Base-by-base conservation (phyloP, 306 rosid genomes). In the Purshia tridentata region DNA sequence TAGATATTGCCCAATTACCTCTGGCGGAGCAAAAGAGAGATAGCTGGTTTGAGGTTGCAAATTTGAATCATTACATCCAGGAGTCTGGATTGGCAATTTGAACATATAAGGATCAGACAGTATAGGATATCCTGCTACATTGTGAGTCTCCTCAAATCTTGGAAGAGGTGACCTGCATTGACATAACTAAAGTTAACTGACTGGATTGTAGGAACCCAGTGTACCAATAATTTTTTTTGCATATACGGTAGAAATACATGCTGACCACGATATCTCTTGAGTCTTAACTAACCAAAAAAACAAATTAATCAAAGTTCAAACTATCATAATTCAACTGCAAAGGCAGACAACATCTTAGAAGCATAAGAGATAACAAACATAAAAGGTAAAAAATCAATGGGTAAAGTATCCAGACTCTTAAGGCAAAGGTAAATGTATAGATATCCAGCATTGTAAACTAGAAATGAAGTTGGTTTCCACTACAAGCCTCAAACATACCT, bases 1-100 rank as follows among this genome's bases (percentile, higher is more conserved):
- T 61, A 62, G 23, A 67, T 54, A 44, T 44, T 51, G 72, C 70
- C 65, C 16, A 16, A 65, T 84, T 84, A 94, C 98, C 98, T 94
- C 98, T 12, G 95, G 96, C 80, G 98, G 98, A 47, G 97, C 86
- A 70, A 94, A 94, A 68, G 98, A 94, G 39, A 91, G 89, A 79
- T 88, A 94, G 90, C 76, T 85, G 76, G 49, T 52, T 78, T 81
- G 87, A 72, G 92, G 84, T 68, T 41, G 74, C 68, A 52, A 55
- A 50, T 80, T 84, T 71, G 97, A 91, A 71, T 71, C 46, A 78
- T 76, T 83, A 76, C 18, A 54, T 53, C 94, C 87, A 20, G 95
- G 92, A 69, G 97, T 94, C 80, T 84, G 77, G 76, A 86, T 80
- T 42, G 88, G 77, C 70, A 72, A 67, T 48, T 81, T 71, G 71